These are phyloP conservation scores for Blastobotrys elegans DNA, from an alignment of 1,139 yeast genomes.

Conservation along the genomic window DNA sequence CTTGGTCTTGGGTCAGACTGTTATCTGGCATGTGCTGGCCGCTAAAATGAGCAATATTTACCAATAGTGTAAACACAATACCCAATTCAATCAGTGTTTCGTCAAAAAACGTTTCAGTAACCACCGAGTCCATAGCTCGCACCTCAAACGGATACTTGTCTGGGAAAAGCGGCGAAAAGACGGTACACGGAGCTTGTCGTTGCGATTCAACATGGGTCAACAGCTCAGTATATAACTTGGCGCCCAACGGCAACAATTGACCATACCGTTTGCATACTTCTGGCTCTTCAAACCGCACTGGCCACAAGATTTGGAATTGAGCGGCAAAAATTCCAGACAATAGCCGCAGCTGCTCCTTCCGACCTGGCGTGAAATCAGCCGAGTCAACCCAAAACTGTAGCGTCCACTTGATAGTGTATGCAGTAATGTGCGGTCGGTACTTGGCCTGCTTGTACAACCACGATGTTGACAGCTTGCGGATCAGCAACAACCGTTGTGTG, in stretches of 20 bases:
- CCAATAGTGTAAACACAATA: slow-evolving; percentile 36
- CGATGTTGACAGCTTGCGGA: slow-evolving; percentile 53
- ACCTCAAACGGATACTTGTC: slow-evolving; percentile 59
- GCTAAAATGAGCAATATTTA: slow-evolving; percentile 35
- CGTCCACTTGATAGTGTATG: slow-evolving; percentile 57
- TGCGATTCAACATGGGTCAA: slow-evolving; percentile 24
- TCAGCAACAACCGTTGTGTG: slow-evolving; percentile 53
- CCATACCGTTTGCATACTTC: slow-evolving; percentile 31
- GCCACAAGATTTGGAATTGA: slow-evolving; percentile 33
- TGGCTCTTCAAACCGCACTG: slow-evolving; percentile 26
- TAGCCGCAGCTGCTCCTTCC: slow-evolving; percentile 30
- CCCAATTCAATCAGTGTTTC: slow-evolving; percentile 71
- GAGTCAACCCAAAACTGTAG: slow-evolving; percentile 28
- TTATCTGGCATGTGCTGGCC: slow-evolving; percentile 54
- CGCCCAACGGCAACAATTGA: slow-evolving; percentile 31
- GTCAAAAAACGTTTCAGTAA: slow-evolving; percentile 63
- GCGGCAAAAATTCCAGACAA: slow-evolving; percentile 32
- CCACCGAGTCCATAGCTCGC: slow-evolving; percentile 67
- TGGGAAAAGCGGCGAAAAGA: slow-evolving; percentile 53
- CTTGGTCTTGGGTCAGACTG: slow-evolving; percentile 46
- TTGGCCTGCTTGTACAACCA: slow-evolving; percentile 40
- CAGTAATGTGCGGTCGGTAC: slow-evolving; percentile 44
- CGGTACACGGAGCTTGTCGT: slow-evolving; percentile 19
- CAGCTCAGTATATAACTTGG: slow-evolving; percentile 30
- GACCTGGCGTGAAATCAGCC: slow-evolving; percentile 25